phyloP scores from a whole-genome alignment of 495 filamentous ascomycete genomes.

The Immersiella caudata region DNA sequence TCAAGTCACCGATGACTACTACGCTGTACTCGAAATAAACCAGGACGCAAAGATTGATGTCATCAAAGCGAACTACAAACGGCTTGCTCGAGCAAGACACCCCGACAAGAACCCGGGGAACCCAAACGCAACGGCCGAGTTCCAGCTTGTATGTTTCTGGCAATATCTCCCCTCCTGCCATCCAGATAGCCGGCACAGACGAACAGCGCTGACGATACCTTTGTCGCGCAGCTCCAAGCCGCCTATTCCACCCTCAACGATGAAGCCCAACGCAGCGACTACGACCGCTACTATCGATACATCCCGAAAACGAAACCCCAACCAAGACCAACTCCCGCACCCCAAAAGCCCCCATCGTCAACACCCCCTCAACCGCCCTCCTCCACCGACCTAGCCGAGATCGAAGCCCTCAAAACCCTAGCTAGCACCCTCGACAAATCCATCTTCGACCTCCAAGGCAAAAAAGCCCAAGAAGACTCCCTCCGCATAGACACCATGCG shows the following conservation, averaged over 20 bases:
- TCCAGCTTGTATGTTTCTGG: conserved; percentile 1
- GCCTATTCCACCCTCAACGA: conserved; percentile 15
- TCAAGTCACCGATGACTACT: conserved; percentile 3
- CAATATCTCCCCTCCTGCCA: background rate
- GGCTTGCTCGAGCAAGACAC: background rate
- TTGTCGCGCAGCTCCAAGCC: conserved; percentile 2
- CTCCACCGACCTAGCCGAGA: background rate
- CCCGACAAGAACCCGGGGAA: conserved; percentile 7
- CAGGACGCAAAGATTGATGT: background rate
- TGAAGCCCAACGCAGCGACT: background rate
- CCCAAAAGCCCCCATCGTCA: background rate
- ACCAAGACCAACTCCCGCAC: too few species aligned
- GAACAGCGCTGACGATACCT: background rate
- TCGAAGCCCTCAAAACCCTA: background rate
- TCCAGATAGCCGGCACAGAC: too few species aligned
- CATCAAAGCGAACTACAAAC: conserved; percentile 11
- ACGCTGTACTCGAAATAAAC: conserved; percentile 6
- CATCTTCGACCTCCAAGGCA: background rate
- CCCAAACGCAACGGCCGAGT: conserved; percentile 1
- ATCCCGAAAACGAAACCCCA: too few species aligned
- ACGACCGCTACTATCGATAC: too few species aligned
- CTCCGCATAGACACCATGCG: background rate
- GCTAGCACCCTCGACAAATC: background rate
- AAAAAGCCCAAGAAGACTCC: background rate
- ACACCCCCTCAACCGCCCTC: background rate